Evolutionary conservation across 768 basidiomycete genomes (phyloP).

Genomic region (Mycena maculata): DNA sequence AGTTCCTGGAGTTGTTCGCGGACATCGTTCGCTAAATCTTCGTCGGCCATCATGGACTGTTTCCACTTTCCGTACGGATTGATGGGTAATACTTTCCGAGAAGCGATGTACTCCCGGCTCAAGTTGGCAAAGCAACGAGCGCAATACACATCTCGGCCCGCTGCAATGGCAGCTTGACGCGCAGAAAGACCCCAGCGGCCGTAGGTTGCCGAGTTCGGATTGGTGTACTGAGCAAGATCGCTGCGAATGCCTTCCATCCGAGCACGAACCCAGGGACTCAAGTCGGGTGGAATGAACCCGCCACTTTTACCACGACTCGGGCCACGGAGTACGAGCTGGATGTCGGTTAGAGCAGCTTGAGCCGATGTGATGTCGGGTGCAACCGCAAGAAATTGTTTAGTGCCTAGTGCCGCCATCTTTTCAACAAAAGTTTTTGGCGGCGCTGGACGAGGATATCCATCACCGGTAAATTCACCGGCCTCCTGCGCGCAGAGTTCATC

Average conservation of each 20-base stretch:
- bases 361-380: slow-evolving; percentile 4
- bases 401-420: neutral
- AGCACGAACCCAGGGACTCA: slow-evolving; percentile 2
- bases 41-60: too few species aligned
- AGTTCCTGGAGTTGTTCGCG: slow-evolving; percentile 6
- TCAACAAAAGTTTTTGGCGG: too few species aligned
- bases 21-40: slow-evolving; percentile 19
- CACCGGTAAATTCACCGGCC: slow-evolving; percentile 9
- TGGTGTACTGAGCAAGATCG: slow-evolving; percentile 1
- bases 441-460: neutral
- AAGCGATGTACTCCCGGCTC: slow-evolving; percentile 13
- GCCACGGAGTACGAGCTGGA: too few species aligned
- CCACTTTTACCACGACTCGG: neutral
- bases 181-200: neutral
- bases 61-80: too few species aligned
- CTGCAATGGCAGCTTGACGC: neutral
- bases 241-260: too few species aligned
- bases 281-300: neutral
- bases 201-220: slow-evolving; percentile 6
- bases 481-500: slow-evolving; percentile 12
- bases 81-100: too few species aligned
- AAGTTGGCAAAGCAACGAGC: slow-evolving; percentile 7
- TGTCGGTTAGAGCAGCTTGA: slow-evolving; percentile 1
- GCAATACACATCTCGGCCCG: too few species aligned
- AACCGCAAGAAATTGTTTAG: neutral